Evolutionary conservation across 2,329 filamentous ascomycete genomes (phyloP).

Genomic region (Didymosphaeria variabile): DNA sequence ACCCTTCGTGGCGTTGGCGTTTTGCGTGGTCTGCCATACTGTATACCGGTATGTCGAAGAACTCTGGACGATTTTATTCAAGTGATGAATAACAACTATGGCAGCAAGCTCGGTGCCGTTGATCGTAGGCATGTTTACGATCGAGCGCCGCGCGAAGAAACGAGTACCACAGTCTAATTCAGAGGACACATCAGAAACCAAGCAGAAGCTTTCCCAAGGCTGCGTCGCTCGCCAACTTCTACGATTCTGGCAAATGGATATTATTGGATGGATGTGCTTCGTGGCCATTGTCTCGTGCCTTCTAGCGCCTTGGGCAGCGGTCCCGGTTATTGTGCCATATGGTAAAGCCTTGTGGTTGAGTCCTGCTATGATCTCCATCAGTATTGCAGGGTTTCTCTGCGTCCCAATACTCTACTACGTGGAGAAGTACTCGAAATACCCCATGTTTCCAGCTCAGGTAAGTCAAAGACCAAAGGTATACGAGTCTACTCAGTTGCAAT

Average conservation of each 20-base stretch:
- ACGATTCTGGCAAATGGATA: slow-evolving; percentile 4
- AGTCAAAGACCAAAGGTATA: background rate
- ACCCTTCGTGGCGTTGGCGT: background rate
- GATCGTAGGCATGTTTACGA: background rate
- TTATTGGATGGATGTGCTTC: slow-evolving; percentile 4
- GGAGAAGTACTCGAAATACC: slow-evolving; percentile 5
- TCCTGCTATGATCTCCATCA: background rate
- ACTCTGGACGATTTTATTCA: background rate
- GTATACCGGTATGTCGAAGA: background rate
- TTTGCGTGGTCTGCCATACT: background rate
- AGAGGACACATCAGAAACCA: background rate
- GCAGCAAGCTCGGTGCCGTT: background rate
- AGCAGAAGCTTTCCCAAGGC: background rate
- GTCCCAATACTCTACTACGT: background rate
- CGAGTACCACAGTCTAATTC: background rate
- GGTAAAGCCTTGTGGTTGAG: background rate
- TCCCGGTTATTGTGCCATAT: background rate
- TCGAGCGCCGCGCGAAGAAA: slow-evolving; percentile 1
- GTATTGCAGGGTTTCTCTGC: background rate
- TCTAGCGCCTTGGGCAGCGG: background rate
- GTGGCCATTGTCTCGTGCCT: background rate
- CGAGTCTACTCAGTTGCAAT: background rate
- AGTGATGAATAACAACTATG: background rate
- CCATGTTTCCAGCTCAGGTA: slow-evolving; percentile 7
- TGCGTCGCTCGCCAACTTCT: background rate